Evolutionary conservation across 2,329 filamentous ascomycete genomes (phyloP), one percentile per base, ranked within the genome.

Genomic region (Claviceps spartinae): DNA sequence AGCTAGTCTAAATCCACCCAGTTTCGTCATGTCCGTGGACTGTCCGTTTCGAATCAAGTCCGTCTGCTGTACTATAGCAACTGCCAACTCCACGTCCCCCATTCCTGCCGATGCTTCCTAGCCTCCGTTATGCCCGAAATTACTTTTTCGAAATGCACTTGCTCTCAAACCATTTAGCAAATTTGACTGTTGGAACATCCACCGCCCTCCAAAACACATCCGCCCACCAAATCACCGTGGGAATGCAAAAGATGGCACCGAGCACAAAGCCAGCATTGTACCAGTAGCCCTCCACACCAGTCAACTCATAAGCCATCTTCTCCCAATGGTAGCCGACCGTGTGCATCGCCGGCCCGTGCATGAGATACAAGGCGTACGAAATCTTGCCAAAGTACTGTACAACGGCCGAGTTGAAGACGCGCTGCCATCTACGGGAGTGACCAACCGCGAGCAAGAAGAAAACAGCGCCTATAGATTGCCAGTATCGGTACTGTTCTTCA

Each of bases 351-450:
- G 76, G 75, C 0, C 78, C 77, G 60, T 83, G 79, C 67, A 81
- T 75, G 14, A 83, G 70, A 61, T 83, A 83, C 26, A 83, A 61
- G 48, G 77, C 73, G 60, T 79, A 83, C 50, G 76, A 81, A 57
- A 82, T 75, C 60, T 74, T 74, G 54, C 79, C 79, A 5, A 82
- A 66, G 62, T 82, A 82, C 59, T 80, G 77, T 3, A 79, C 67
- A 16, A 70, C 57, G 2, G 64, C 59, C 1, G 67, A 65, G 59
- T 74, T 74, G 63, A 81, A 79, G 52, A 79, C 65, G 18, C 66
- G 63, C 58, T 76, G 74, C 67, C 76, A 74, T 4, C 60, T 63
- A 2, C 64, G 61, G 4, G 72, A 73, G 51, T 73, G 70, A 24
- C 72, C 69, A 18, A 76, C 72, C 38, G 71, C 71, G 51, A 72